Conservation (phyloP, 2,329 filamentous ascomycete genomes). For the Talaromyces sp. region DNA sequence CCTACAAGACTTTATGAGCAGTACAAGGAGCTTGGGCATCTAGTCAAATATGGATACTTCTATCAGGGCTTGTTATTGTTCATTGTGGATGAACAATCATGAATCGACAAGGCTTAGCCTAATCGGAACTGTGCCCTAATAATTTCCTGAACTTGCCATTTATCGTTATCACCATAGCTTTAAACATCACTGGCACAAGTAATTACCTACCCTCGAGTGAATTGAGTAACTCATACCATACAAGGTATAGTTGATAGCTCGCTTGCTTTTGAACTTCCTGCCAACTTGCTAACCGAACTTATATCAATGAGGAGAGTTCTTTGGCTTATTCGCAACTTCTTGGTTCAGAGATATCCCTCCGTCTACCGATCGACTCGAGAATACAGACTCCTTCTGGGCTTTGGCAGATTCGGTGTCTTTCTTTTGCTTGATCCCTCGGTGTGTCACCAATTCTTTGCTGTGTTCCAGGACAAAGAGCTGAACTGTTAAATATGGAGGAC, state of each 20-base stretch:
- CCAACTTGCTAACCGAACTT: too few species aligned
- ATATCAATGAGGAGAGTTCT: not conserved
- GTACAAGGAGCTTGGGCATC: not conserved
- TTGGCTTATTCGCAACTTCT: not conserved
- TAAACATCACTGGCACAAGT: not conserved
- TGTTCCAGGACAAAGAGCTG: not conserved
- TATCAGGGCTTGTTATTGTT: not conserved
- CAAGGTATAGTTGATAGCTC: too few species aligned
- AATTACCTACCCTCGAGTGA: not conserved
- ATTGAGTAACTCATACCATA: not conserved
- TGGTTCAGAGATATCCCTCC: not conserved
- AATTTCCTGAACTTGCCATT: not conserved
- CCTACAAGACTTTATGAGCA: not conserved
- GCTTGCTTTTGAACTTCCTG: too few species aligned
- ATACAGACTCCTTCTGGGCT: not conserved
- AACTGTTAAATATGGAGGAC: not conserved
- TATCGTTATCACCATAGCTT: not conserved
- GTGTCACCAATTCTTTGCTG: not conserved
- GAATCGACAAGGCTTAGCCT: not conserved
- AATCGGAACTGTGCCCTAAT: not conserved
- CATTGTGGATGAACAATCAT: not conserved
- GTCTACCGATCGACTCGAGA: not conserved
- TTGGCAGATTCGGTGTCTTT: not conserved
- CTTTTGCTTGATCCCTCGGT: not conserved
- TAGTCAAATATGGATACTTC: not conserved